Percentiles rank a stretch among this genome's conserved stretches.
These are phyloP conservation scores for Boletus sp. DNA, from an alignment of 768 basidiomycete species.

Conservation along the genomic window DNA sequence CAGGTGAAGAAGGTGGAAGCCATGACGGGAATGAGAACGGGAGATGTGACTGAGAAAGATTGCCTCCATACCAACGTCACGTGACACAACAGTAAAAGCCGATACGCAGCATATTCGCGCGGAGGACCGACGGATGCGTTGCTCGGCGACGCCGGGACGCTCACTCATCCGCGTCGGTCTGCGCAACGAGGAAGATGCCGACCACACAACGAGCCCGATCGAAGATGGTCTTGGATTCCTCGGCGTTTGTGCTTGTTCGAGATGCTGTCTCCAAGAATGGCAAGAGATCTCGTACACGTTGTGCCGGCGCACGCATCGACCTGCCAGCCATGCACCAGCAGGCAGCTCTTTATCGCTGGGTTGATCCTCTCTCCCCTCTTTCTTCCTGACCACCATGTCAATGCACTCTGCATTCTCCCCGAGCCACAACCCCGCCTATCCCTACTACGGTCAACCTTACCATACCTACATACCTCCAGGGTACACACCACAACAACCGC, in stretches of 20 bases:
- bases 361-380: constrained; percentile 1
- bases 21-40: constrained; percentile 43
- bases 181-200: neutral
- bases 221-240: neutral
- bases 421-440: constrained; percentile 43
- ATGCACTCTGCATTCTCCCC: constrained; percentile 30
- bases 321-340: constrained; percentile 24
- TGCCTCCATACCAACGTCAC: constrained; percentile 2
- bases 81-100: constrained; percentile 2
- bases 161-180: neutral
- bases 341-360: constrained; percentile 14
- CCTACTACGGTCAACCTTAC: constrained; percentile 45
- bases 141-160: neutral
- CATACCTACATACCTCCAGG: constrained; percentile 38
- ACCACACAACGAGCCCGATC: neutral
- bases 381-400: constrained; percentile 19
- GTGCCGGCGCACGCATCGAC: constrained; percentile 7
- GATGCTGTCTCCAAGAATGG: constrained; percentile 34
- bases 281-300: constrained; percentile 26
- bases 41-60: neutral
- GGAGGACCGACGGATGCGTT: neutral
- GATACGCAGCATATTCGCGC: neutral
- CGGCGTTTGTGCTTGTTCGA: neutral
- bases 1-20: constrained; percentile 84
- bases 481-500: constrained; percentile 21